Percentiles rank a stretch among this genome's conserved stretches.
These are phyloP conservation scores for Candida maltosa DNA, from an alignment of 805 yeast species.

Conservation along the genomic window DNA sequence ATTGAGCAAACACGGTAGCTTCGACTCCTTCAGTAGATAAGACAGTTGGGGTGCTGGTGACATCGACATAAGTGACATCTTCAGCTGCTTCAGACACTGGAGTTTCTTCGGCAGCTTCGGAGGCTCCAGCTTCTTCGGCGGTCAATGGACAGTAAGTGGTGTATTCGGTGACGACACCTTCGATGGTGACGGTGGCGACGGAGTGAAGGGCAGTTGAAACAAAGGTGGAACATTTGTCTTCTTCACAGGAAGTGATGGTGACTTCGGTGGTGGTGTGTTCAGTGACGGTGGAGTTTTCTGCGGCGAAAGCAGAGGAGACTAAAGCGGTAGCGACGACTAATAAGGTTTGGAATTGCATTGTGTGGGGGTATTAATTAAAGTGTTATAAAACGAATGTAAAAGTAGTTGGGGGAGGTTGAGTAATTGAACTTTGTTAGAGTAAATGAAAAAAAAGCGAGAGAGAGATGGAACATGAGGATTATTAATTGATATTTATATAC, in stretches of 20 bases:
- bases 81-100: constrained; percentile 12
- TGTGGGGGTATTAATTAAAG: constrained; percentile 2
- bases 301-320: constrained; percentile 20
- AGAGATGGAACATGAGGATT: too few relatives aligned
- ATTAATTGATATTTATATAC: too few relatives aligned
- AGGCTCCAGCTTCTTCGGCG: constrained; percentile 14
- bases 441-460: too few relatives aligned
- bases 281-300: constrained; percentile 19
- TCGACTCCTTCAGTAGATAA: constrained; percentile 46
- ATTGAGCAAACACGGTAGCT: constrained; percentile 36
- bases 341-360: constrained; percentile 20
- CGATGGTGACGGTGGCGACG: constrained; percentile 29
- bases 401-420: constrained; percentile 8
- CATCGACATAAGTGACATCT: constrained; percentile 37
- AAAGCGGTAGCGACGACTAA: constrained; percentile 21
- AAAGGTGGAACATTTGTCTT: constrained; percentile 21
- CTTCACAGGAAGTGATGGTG: constrained; percentile 39
- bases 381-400: constrained; percentile 9
- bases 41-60: constrained; percentile 48
- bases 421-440: too few relatives aligned
- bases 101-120: constrained; percentile 12
- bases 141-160: constrained; percentile 36
- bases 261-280: constrained; percentile 25
- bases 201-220: constrained; percentile 13
- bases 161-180: constrained; percentile 30